A percentile compares a stretch with the other conserved stretches of the same genome.
phyloP scores from a whole-genome alignment of 2,329 filamentous ascomycete species.

The Pseudogymnoascus sp. region DNA sequence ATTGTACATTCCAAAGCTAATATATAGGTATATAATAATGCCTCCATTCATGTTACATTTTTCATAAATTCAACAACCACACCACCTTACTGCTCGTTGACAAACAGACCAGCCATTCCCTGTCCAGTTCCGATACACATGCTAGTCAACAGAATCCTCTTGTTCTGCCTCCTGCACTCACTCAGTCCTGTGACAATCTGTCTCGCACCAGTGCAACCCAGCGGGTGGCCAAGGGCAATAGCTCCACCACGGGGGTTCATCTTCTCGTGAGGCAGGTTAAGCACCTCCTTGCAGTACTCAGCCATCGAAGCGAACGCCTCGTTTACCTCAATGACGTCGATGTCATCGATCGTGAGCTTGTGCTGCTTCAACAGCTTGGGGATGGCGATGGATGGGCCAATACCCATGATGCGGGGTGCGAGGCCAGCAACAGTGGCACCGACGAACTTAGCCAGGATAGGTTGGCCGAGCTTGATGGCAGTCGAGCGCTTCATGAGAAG shows the following conservation, averaged over 20 bases:
- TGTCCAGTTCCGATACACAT: constrained; percentile 75
- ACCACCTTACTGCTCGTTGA: constrained; percentile 43
- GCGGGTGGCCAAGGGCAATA: constrained; percentile 74
- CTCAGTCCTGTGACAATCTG: constrained; percentile 87
- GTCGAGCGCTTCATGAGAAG: constrained; percentile 92
- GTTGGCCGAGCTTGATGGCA: constrained; percentile 77
- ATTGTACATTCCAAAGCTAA: neutral
- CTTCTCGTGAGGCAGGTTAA: constrained; percentile 65
- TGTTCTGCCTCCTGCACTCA: constrained; percentile 74
- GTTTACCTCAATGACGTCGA: constrained; percentile 90
- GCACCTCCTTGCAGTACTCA: constrained; percentile 75
- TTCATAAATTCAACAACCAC: neutral
- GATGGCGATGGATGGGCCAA: constrained; percentile 67
- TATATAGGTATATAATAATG: neutral
- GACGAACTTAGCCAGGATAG: constrained; percentile 90
- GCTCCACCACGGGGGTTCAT: constrained; percentile 76
- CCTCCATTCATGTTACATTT: constrained; percentile 1
- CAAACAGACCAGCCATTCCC: constrained; percentile 60
- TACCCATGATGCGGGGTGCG: constrained; percentile 92
- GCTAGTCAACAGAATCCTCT: constrained; percentile 84
- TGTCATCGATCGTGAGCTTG: constrained; percentile 69
- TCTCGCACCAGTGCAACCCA: constrained; percentile 69
- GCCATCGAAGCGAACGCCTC: constrained; percentile 98
- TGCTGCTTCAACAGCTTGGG: constrained; percentile 78
- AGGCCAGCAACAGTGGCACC: constrained; percentile 86